Conservation (phyloP, 352 stramenopile species). For the Phytopythium vexans region DNA sequence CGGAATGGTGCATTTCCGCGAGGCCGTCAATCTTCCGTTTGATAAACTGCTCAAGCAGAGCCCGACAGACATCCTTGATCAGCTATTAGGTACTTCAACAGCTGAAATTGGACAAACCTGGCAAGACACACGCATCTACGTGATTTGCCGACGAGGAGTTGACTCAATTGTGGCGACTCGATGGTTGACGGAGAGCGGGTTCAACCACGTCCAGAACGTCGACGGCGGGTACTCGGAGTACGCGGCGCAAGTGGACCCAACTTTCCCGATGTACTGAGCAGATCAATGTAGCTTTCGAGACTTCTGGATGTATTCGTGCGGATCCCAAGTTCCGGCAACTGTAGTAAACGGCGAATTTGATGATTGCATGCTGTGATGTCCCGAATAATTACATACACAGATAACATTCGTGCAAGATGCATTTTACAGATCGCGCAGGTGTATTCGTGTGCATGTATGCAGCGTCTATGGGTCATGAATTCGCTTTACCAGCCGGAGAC, state of each 20-base stretch:
- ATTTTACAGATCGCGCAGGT: no score
- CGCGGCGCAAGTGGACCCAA: conserved; percentile 35
- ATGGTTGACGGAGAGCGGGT: conserved; percentile 47
- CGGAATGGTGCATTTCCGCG: conserved; percentile 72
- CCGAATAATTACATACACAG: no score
- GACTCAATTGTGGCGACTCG: conserved; percentile 59
- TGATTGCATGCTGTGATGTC: no score
- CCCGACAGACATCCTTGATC: conserved; percentile 10
- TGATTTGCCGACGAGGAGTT: conserved; percentile 80
- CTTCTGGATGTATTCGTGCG: no score
- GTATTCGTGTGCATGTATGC: no score
- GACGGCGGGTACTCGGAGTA: conserved; percentile 73
- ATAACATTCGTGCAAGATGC: no score
- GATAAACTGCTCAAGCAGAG: conserved; percentile 34
- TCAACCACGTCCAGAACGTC: conserved; percentile 51
- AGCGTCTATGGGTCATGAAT: not conserved
- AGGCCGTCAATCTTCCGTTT: conserved; percentile 67
- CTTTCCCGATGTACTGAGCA: conserved; percentile 75
- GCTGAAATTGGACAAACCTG: no score
- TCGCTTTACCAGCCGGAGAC: conserved; percentile 10
- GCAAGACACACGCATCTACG: conserved; percentile 15
- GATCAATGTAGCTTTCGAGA: not conserved
- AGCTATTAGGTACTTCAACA: conserved; percentile 9
- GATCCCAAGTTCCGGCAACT: no score
- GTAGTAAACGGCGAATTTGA: no score